Conservation (phyloP, 2,329 filamentous ascomycete species). For the Nigrospora sphaerica region DNA sequence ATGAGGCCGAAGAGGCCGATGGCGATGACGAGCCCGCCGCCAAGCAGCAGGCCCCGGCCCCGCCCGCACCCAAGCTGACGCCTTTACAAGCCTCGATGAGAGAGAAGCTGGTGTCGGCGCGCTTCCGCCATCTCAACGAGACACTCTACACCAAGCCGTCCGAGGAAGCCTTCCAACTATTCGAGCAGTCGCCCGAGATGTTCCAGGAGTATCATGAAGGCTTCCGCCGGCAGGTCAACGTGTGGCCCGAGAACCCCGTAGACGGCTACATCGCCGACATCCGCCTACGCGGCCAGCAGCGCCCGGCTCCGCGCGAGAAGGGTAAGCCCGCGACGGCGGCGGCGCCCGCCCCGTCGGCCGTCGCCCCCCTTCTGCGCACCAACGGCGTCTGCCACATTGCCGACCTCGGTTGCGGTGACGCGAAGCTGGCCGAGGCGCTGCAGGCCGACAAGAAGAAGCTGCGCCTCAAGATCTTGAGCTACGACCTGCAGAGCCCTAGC, state of each 20-base stretch:
- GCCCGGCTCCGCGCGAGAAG: conserved; percentile 10
- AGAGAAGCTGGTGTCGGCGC: conserved; percentile 86
- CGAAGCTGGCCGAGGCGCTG: conserved; percentile 66
- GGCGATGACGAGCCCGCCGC: conserved; percentile 8
- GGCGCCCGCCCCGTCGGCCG: conserved; percentile 7
- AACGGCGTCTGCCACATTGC: conserved; percentile 70
- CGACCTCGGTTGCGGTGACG: conserved; percentile 91
- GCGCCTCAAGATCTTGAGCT: conserved; percentile 71
- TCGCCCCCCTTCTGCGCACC: conserved; percentile 61
- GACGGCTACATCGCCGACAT: conserved; percentile 76
- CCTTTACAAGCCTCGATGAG: conserved; percentile 92
- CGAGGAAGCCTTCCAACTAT: conserved; percentile 72
- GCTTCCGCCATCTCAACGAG: conserved; percentile 96
- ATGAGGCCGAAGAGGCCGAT: conserved; percentile 5
- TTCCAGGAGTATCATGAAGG: conserved; percentile 95
- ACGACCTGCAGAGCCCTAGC: conserved; percentile 74
- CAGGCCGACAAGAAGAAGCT: conserved; percentile 57
- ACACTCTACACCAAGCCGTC: conserved; percentile 92
- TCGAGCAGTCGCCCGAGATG: conserved; percentile 80
- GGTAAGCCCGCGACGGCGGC: conserved; percentile 12
- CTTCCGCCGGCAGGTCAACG: conserved; percentile 89
- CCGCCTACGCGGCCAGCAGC: conserved; percentile 55
- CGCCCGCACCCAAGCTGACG: conserved; percentile 58
- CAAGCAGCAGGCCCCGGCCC: conserved; percentile 9
- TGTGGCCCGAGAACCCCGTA: conserved; percentile 95